Evolutionary conservation across 1,284 basidiomycete genomes (phyloP).

Genomic region (Heterobasidion parviporum): DNA sequence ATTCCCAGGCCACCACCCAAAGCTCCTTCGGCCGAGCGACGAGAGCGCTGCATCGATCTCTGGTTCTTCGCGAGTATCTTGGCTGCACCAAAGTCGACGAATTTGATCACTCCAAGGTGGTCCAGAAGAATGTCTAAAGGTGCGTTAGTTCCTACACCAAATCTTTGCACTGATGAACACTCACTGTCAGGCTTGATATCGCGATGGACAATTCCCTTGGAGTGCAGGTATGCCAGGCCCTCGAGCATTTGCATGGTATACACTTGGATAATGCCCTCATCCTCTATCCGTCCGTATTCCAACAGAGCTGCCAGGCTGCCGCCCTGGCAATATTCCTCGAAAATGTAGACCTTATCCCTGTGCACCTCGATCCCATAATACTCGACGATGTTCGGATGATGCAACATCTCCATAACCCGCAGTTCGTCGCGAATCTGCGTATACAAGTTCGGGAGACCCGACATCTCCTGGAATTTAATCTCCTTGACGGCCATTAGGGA

Average conservation of each 20-base stretch:
- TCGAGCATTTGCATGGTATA: constrained; percentile 98
- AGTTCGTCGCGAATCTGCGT: constrained; percentile 97
- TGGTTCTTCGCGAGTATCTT: constrained; percentile 96
- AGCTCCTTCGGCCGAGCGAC: constrained; percentile 31
- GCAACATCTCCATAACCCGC: constrained; percentile 97
- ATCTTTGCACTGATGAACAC: constrained; percentile 24
- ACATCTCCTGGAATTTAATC: constrained; percentile 93
- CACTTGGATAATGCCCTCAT: constrained; percentile 92
- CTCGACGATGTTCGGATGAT: constrained; percentile 97
- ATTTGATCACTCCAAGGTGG: constrained; percentile 92
- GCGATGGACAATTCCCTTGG: constrained; percentile 88
- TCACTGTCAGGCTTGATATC: constrained; percentile 99
- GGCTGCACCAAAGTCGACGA: constrained; percentile 97
- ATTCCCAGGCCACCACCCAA: constrained; percentile 39
- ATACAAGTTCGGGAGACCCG: constrained; percentile 77
- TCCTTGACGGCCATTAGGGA: constrained; percentile 99
- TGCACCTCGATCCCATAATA: constrained; percentile 99
- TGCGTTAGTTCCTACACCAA: not conserved
- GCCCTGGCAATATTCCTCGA: constrained; percentile 98
- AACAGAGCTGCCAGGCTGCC: constrained; percentile 88
- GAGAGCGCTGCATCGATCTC: constrained; percentile 75
- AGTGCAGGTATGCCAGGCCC: constrained; percentile 91
- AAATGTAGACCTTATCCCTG: constrained; percentile 98
- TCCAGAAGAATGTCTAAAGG: constrained; percentile 89
- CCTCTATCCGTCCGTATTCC: constrained; percentile 94